Percentiles rank a stretch among this genome's conserved stretches.
Conservation (phyloP, 768 basidiomycete genomes). For the Mycena leptocephala region DNA sequence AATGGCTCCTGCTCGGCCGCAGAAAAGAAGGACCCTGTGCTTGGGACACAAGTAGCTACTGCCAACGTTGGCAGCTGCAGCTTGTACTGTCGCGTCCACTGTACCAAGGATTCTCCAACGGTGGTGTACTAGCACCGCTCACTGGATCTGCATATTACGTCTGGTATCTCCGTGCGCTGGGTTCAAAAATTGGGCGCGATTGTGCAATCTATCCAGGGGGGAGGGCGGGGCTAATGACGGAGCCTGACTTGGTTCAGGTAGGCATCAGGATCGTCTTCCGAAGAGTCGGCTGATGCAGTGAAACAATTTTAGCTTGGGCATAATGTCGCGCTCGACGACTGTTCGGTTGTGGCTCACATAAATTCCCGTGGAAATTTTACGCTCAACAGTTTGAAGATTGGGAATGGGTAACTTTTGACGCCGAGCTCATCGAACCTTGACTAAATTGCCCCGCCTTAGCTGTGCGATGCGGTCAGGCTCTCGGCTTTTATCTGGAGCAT, state of each 20-base stretch:
- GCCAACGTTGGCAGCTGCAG: slow-evolving; percentile 66
- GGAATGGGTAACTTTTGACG: slow-evolving; percentile 52
- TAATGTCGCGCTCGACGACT: slow-evolving; percentile 61
- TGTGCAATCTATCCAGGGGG: slow-evolving; percentile 60
- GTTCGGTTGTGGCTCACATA: slow-evolving; percentile 65
- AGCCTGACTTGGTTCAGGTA: slow-evolving; percentile 63
- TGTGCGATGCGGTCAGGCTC: slow-evolving; percentile 63
- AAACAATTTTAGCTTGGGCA: slow-evolving; percentile 51
- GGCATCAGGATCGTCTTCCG: no score
- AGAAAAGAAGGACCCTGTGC: slow-evolving; percentile 56
- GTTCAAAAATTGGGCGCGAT: slow-evolving; percentile 61
- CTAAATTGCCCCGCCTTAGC: slow-evolving; percentile 30
- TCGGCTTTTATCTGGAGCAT: slow-evolving; percentile 63
- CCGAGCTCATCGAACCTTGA: no score
- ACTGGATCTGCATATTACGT: slow-evolving; percentile 60
- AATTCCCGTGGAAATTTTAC: slow-evolving; percentile 63
- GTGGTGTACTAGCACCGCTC: slow-evolving; percentile 57
- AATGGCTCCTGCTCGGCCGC: slow-evolving; percentile 61
- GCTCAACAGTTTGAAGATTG: slow-evolving; percentile 59
- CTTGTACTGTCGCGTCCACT: slow-evolving; percentile 54
- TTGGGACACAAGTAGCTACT: slow-evolving; percentile 65
- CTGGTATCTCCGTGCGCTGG: slow-evolving; percentile 62
- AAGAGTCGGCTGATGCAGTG: no score
- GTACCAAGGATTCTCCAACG: slow-evolving; percentile 57
- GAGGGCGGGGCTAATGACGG: slow-evolving; percentile 59